Percentiles rank a stretch among this genome's conserved stretches.
These are phyloP conservation scores for Ogataea methylovora DNA, from an alignment of 805 yeast genomes.

Conservation along the genomic window DNA sequence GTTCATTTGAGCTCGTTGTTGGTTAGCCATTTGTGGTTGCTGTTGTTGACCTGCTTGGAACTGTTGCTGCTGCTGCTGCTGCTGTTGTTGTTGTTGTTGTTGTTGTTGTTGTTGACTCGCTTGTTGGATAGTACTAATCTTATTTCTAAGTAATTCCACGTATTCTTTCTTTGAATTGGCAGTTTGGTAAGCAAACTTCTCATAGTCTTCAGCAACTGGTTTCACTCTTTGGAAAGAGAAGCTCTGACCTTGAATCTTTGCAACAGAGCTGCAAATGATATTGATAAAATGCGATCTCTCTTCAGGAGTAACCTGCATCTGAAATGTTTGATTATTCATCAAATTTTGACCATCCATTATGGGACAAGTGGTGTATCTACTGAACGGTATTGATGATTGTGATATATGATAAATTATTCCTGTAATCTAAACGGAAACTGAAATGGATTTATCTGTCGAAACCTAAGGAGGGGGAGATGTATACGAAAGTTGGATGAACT, in stretches of 20 bases:
- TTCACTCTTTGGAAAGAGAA: constrained; percentile 33
- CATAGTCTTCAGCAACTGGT: constrained; percentile 63
- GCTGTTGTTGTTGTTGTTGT: constrained; percentile 15
- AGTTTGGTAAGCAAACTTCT: constrained; percentile 53
- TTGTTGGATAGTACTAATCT: constrained; percentile 28
- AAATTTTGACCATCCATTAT: constrained; percentile 1
- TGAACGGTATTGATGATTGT: no score
- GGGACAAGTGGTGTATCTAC: no score
- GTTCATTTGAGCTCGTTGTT: constrained; percentile 15
- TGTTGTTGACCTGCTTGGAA: constrained; percentile 17
- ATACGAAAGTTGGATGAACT: no score
- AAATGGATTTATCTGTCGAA: no score
- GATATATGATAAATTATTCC: no score
- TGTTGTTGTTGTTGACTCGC: constrained; percentile 22
- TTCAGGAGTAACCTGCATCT: constrained; percentile 13
- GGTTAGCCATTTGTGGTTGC: constrained; percentile 18
- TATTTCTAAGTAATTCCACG: constrained; percentile 37
- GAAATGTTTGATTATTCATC: constrained; percentile 3
- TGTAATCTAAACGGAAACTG: no score
- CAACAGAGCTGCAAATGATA: constrained; percentile 22
- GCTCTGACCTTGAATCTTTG: constrained; percentile 24
- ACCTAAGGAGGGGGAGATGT: no score
- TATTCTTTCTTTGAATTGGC: constrained; percentile 54
- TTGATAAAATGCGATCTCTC: constrained; percentile 26
- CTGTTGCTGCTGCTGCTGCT: constrained; percentile 18